Percentiles rank a stretch among this genome's conserved stretches.
Conservation (phyloP, 306 rosid genomes). For the Castanea sativa region DNA sequence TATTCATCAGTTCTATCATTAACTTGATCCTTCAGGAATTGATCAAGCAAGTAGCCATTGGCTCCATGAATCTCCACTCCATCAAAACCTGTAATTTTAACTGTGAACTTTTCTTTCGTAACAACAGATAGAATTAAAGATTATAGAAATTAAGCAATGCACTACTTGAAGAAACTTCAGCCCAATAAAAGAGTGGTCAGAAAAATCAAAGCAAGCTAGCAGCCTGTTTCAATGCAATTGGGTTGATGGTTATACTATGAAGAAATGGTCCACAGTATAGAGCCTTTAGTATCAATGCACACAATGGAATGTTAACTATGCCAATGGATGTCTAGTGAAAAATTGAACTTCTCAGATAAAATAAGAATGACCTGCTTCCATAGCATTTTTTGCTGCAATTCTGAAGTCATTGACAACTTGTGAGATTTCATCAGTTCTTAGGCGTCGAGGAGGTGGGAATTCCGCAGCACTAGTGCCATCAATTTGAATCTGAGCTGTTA, state of each 20-base stretch:
- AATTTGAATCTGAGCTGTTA: neutral
- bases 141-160: neutral
- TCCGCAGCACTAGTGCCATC: slow-evolving; percentile 21
- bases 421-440: slow-evolving; percentile 30
- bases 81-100: slow-evolving; percentile 35
- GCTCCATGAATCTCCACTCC: slow-evolving; percentile 60
- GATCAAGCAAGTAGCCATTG: slow-evolving; percentile 47
- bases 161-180: neutral
- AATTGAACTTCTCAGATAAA: neutral
- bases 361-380: slow-evolving; percentile 27
- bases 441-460: slow-evolving; percentile 34
- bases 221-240: no score
- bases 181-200: neutral
- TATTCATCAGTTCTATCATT: slow-evolving; percentile 43
- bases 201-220: no score
- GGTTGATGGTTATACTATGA: no score
- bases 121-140: no score
- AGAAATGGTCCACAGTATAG: no score
- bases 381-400: slow-evolving; percentile 37
- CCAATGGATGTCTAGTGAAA: no score
- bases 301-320: no score
- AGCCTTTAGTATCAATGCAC: no score
- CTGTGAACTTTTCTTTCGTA: neutral
- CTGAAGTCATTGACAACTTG: slow-evolving; percentile 28
- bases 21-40: slow-evolving; percentile 41